These are phyloP conservation scores for Russula sp. DNA, from an alignment of 768 basidiomycete species.

Conservation along the genomic window DNA sequence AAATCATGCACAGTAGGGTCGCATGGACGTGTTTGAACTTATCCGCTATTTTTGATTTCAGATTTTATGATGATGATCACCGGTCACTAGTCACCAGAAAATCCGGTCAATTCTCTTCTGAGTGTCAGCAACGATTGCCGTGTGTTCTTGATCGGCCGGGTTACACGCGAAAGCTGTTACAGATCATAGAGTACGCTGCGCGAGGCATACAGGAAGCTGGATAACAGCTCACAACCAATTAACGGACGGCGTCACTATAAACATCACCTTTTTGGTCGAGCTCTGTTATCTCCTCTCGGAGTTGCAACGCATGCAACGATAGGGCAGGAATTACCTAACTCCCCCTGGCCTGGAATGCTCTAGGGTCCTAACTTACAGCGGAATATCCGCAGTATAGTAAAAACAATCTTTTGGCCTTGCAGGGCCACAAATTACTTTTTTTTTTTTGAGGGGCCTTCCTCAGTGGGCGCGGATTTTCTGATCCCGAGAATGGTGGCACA, in stretches of 20 bases:
- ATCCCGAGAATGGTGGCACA: conserved; percentile 7
- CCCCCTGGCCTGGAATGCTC: conserved; percentile 6
- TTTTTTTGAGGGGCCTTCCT: background rate
- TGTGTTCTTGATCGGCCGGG: background rate
- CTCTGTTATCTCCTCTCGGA: conserved; percentile 15
- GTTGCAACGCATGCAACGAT: background rate
- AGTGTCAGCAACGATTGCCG: background rate
- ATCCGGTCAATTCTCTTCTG: background rate
- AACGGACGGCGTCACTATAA: background rate
- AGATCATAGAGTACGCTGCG: background rate
- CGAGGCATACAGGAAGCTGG: background rate
- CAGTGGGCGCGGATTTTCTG: background rate
- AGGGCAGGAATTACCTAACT: conserved; percentile 19
- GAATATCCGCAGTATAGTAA: background rate
- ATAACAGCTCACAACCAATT: background rate
- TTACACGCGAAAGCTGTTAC: background rate
- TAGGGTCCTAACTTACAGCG: conserved; percentile 3
- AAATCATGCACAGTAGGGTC: background rate
- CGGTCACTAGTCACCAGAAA: background rate
- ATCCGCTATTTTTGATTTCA: conserved; percentile 5
- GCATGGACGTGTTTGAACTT: conserved; percentile 10
- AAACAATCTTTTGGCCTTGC: background rate
- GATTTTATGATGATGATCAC: conserved; percentile 7
- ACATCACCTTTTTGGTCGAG: background rate
- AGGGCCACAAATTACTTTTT: conserved; percentile 1